A percentile compares a stretch with the other conserved stretches of the same genome.
Conservation (phyloP, 2,329 filamentous ascomycete species). For the Diaporthe sp. region DNA sequence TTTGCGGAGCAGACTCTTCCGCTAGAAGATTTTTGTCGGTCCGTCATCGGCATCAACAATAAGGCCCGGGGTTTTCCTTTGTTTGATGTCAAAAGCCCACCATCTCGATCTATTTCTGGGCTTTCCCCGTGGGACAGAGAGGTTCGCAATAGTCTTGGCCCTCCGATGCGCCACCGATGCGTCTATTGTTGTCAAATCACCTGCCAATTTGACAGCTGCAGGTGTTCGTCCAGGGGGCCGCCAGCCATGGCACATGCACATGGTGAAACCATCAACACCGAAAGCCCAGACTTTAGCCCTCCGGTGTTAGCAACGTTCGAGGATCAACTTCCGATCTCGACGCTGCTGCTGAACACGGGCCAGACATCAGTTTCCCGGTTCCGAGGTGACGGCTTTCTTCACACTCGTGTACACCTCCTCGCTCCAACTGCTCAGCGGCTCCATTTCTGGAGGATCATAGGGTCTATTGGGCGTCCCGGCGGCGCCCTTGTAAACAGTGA, state of each 20-base stretch:
- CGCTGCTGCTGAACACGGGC: background rate
- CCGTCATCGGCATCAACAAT: slow-evolving; percentile 28
- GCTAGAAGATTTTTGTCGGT: slow-evolving; percentile 31
- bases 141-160: background rate
- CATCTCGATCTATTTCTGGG: background rate
- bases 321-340: background rate
- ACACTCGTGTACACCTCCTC: background rate
- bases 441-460: background rate
- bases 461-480: background rate
- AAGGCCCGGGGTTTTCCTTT: background rate
- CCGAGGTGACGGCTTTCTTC: background rate
- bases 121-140: background rate
- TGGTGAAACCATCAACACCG: background rate
- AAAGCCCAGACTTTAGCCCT: background rate
- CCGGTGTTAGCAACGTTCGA: background rate
- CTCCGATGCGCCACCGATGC: slow-evolving; percentile 13
- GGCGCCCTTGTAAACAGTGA: background rate
- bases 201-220: background rate
- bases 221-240: background rate
- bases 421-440: background rate
- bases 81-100: slow-evolving; percentile 11
- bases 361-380: background rate
- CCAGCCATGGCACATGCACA: background rate
- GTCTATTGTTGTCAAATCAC: background rate
- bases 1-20: slow-evolving; percentile 27